Evolutionary conservation across 1,284 basidiomycete species (phyloP).

Genomic region (Sanguinoderma infundibulare): DNA sequence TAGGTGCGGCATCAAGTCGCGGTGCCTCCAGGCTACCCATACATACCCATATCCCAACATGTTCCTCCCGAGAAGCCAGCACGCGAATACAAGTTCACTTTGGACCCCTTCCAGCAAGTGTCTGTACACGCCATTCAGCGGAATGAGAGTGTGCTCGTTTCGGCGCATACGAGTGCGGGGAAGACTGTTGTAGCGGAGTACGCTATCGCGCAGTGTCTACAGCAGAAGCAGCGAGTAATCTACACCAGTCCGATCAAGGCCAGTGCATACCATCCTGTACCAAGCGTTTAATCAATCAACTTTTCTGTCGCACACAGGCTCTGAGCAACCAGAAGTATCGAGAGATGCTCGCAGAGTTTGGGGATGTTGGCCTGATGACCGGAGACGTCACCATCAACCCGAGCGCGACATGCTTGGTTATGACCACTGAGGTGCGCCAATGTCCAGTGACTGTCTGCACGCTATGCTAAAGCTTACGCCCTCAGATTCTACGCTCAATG

Average conservation of each 20-base stretch:
- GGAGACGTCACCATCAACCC: conserved; percentile 99
- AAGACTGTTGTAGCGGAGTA: conserved; percentile 99
- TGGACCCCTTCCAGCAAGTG: conserved; percentile 98
- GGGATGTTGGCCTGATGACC: conserved; percentile 99
- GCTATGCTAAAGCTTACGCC: background rate
- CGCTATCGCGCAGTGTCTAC: conserved; percentile 96
- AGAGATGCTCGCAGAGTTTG: conserved; percentile 96
- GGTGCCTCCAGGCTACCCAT: conserved; percentile 91
- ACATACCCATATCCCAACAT: conserved; percentile 91
- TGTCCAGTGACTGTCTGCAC: background rate
- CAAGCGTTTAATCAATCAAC: conserved; percentile 29
- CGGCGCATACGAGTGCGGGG: conserved; percentile 98
- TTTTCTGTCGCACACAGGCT: conserved; percentile 58
- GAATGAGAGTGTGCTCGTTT: conserved; percentile 97
- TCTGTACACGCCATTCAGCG: conserved; percentile 95
- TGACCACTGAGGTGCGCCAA: conserved; percentile 94
- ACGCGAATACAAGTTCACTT: conserved; percentile 92
- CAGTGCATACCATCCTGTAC: conserved; percentile 36
- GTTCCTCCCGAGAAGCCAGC: conserved; percentile 92
- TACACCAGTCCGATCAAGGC: conserved; percentile 99
- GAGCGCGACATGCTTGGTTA: conserved; percentile 94
- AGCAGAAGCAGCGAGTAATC: conserved; percentile 93
- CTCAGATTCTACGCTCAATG: conserved; percentile 97
- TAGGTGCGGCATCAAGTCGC: conserved; percentile 95
- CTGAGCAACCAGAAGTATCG: conserved; percentile 99